Conservation (phyloP, 192 early-diverging fungal genomes). For the Podila clonocystis region DNA sequence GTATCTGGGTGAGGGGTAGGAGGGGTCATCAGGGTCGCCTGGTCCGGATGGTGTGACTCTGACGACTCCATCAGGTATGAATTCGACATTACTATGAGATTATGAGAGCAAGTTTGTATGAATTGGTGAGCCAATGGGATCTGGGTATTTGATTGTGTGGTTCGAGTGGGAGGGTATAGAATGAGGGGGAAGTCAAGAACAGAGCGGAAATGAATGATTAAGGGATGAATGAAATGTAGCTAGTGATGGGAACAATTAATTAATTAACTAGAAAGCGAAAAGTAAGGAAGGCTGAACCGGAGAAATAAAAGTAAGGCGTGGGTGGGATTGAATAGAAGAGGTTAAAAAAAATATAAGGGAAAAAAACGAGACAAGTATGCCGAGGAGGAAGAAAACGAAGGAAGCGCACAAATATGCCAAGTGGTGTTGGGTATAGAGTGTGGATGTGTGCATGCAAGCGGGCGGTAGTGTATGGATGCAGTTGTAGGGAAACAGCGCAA, state of each 20-base stretch:
- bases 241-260: too few relatives aligned
- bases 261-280: too few relatives aligned
- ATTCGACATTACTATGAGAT: conserved; percentile 2
- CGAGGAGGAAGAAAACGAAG: neutral
- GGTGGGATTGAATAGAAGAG: neutral
- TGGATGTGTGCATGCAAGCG: neutral
- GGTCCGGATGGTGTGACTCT: conserved; percentile 32
- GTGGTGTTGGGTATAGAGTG: neutral
- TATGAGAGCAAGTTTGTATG: neutral
- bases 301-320: neutral
- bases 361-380: too few relatives aligned
- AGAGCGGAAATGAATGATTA: neutral
- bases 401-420: neutral
- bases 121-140: conserved; percentile 3
- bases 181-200: neutral
- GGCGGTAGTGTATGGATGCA: neutral
- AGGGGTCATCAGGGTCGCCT: conserved; percentile 13
- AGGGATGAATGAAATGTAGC: too few relatives aligned
- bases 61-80: conserved; percentile 43
- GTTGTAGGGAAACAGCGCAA: neutral
- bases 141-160: conserved; percentile 2
- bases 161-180: neutral
- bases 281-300: too few relatives aligned
- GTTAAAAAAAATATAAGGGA: too few relatives aligned
- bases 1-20: conserved; percentile 8